These are phyloP conservation scores for Lachnellula subtilissima DNA, from an alignment of 2,329 filamentous ascomycete species.

Conservation along the genomic window DNA sequence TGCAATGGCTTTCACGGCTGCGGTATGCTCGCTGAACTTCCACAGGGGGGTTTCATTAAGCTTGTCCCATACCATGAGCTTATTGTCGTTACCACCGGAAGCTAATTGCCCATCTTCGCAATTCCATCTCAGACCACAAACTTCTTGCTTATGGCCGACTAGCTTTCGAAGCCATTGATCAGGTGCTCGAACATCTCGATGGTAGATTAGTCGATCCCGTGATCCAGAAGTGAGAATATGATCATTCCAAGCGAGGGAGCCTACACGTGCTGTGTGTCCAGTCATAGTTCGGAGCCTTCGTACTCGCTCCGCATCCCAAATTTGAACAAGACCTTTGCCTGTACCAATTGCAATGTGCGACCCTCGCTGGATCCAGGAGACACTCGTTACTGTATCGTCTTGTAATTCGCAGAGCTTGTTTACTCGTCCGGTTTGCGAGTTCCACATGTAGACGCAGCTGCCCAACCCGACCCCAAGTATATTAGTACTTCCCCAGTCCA, in stretches of 20 bases:
- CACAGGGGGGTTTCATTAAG: conserved; percentile 86
- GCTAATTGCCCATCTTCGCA: conserved; percentile 92
- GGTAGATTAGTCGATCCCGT: conserved; percentile 86
- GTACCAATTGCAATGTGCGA: conserved; percentile 95
- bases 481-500: conserved; percentile 96
- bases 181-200: conserved; percentile 88
- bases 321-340: conserved; percentile 89
- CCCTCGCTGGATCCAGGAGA: conserved; percentile 97
- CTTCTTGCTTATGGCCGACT: conserved; percentile 94
- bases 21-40: conserved; percentile 92
- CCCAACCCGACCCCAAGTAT: conserved; percentile 89
- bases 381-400: conserved; percentile 92
- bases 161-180: conserved; percentile 86
- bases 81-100: conserved; percentile 97
- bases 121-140: conserved; percentile 96
- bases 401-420: conserved; percentile 90
- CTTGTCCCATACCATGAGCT: conserved; percentile 98
- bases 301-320: conserved; percentile 90
- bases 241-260: conserved; percentile 94
- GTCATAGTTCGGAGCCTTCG: conserved; percentile 92
- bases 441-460: conserved; percentile 97
- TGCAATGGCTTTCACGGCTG: conserved; percentile 94
- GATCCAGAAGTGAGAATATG: conserved; percentile 96
- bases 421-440: conserved; percentile 83
- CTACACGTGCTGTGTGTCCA: conserved; percentile 88